A percentile compares a stretch with the other conserved stretches of the same genome.
phyloP scores from a whole-genome alignment of 371 early-diverging fungal species.

The Thermomucor indicae-seudaticae region DNA sequence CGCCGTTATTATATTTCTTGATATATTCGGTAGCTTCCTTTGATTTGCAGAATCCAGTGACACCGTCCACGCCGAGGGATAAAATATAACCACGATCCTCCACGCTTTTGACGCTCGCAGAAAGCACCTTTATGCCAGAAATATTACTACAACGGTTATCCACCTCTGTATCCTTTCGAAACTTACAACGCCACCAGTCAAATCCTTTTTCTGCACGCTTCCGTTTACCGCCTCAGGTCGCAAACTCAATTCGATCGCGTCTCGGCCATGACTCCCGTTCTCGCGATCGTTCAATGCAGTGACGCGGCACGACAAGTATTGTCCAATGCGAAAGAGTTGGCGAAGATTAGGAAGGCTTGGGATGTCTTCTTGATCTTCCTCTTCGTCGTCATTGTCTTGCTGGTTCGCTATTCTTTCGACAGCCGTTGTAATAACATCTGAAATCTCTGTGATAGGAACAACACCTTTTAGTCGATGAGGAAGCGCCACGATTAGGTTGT shows the following conservation, averaged over 20 bases:
- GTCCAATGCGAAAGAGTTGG: slow-evolving; percentile 65
- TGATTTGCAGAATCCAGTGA: slow-evolving; percentile 65
- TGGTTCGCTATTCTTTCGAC: slow-evolving; percentile 66
- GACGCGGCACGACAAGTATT: slow-evolving; percentile 69
- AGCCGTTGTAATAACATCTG: slow-evolving; percentile 51
- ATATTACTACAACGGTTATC: neutral
- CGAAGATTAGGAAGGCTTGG: slow-evolving; percentile 54
- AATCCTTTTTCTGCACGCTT: slow-evolving; percentile 46
- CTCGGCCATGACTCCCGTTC: slow-evolving; percentile 32
- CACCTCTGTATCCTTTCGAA: neutral
- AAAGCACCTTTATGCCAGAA: slow-evolving; percentile 39
- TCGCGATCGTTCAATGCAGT: slow-evolving; percentile 37
- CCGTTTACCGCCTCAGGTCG: slow-evolving; percentile 65
- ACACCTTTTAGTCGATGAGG: slow-evolving; percentile 76
- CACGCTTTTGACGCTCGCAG: slow-evolving; percentile 61
- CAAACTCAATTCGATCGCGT: slow-evolving; percentile 66
- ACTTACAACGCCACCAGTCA: slow-evolving; percentile 60
- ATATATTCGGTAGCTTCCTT: slow-evolving; percentile 56
- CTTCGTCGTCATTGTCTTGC: slow-evolving; percentile 36
- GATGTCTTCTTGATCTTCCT: slow-evolving; percentile 26
- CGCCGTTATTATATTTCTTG: slow-evolving; percentile 44
- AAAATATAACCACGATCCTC: slow-evolving; percentile 86
- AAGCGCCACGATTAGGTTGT: slow-evolving; percentile 74
- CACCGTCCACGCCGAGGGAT: slow-evolving; percentile 62
- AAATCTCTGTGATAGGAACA: slow-evolving; percentile 79